Base-by-base conservation (phyloP, 2,329 filamentous ascomycete species). In the Cadophora luteo-olivacea region DNA sequence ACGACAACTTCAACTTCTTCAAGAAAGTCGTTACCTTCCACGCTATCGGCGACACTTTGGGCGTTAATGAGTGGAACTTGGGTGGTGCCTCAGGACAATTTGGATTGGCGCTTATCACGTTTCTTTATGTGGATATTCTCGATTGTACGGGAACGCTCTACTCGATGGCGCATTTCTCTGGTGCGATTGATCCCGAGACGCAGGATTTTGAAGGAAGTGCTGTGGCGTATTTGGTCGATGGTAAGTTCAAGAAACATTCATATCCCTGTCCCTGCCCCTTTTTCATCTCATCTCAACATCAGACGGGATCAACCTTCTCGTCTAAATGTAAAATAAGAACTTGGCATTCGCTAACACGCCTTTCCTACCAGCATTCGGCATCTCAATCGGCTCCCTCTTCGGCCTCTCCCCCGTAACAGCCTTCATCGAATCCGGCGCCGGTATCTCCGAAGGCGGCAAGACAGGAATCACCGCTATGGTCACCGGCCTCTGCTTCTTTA, bases 81-180 rank as follows among this genome's bases (percentile, higher is more conserved):
- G 81, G 84, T 9, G 76, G 74, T 8, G 84, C 84, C 2, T 89
- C 91, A 8, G 88, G 88, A 4, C 90, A 96, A 76, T 97, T 97
- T 76, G 92, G 91, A 32, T 84, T 97, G 62, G 93, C 93, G 0
- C 88, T 97, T 72, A 90, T 97, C 78, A 97, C 93, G 1, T 97
- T 97, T 81, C 85, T 97, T 29, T 97, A 97, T 76, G 93, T 97
- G 72, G 93, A 97, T 76, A 95, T 97, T 70, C 87, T 97, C 57
- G 93, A 97, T 79, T 90, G 89, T 73, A 97, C 93, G 0, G 93
- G 92, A 74, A 97, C 93, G 0, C 82, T 97, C 69, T 97, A 97
- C 81, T 92, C 92, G 22, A 97, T 97, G 93, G 93, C 93, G 22
- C 89, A 90, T 36, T 96, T 95, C 79, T 90, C 90, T 72, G 89